Evolutionary conservation across 176 grass and related monocot species (phyloP).

Genomic region (Aegilops bicornis): DNA sequence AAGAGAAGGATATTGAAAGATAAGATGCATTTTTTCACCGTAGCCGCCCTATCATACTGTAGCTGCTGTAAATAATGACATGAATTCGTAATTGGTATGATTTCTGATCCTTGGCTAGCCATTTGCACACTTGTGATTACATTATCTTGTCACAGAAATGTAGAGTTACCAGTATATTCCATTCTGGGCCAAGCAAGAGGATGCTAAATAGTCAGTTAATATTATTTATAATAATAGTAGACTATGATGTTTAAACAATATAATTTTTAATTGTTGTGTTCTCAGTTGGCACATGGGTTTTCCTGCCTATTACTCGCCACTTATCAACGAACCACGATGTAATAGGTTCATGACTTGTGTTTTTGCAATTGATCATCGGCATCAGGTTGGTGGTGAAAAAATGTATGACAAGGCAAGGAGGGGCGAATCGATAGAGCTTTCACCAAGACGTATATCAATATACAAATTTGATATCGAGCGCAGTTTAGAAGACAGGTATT

Average conservation of each 20-base stretch:
- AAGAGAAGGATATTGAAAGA: neutral
- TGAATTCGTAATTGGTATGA: neutral
- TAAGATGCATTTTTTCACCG: neutral
- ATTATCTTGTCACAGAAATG: neutral
- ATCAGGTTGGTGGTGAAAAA: constrained; percentile 89
- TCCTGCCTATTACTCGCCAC: neutral
- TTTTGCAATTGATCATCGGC: constrained; percentile 2
- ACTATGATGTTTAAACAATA: neutral
- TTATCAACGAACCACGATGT: neutral
- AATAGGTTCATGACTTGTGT: neutral
- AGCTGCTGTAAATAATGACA: neutral
- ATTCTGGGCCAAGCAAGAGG: neutral
- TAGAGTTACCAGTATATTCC: neutral
- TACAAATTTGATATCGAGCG: constrained; percentile 82
- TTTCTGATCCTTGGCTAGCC: neutral
- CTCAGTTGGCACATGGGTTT: neutral
- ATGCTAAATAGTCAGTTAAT: neutral
- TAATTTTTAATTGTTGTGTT: neutral
- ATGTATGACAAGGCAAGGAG: constrained; percentile 97
- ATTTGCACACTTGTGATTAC: neutral
- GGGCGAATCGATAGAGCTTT: constrained; percentile 84
- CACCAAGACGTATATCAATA: constrained; percentile 89
- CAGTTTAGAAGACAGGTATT: constrained; percentile 90
- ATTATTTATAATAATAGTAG: neutral
- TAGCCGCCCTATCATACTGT: neutral